phyloP scores from a whole-genome alignment of 2,329 filamentous ascomycete species.

The Penicillium expansum region DNA sequence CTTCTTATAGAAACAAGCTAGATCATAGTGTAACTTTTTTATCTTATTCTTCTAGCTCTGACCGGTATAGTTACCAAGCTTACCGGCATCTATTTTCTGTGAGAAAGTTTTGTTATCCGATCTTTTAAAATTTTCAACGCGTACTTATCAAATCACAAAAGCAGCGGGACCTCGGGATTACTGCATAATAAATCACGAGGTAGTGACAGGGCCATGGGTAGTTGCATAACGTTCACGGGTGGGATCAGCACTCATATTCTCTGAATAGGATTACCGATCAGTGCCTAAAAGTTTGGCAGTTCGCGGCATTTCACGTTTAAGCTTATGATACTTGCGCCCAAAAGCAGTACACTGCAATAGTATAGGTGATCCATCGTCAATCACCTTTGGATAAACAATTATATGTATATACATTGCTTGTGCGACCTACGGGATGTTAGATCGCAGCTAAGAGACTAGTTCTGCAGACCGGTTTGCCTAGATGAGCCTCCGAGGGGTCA shows the following conservation, averaged over 20 bases:
- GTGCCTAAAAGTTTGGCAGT: too few species aligned
- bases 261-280: background rate
- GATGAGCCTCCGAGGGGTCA: background rate
- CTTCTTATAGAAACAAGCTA: background rate
- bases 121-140: too few species aligned
- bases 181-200: background rate
- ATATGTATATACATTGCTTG: too few species aligned
- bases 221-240: background rate
- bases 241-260: background rate
- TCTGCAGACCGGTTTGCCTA: background rate
- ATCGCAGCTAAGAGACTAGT: background rate
- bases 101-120: too few species aligned
- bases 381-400: too few species aligned
- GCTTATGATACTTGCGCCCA: too few species aligned
- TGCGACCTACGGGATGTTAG: background rate
- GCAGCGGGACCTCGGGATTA: background rate
- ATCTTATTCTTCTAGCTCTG: too few species aligned
- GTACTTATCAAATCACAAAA: background rate
- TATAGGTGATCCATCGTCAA: too few species aligned
- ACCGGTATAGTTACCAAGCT: too few species aligned
- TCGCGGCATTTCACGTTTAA: too few species aligned
- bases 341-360: too few species aligned
- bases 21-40: background rate
- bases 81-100: too few species aligned
- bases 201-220: background rate